These are phyloP conservation scores for Umbelopsis sp. DNA, from an alignment of 192 early-diverging fungal genomes.

Conservation along the genomic window DNA sequence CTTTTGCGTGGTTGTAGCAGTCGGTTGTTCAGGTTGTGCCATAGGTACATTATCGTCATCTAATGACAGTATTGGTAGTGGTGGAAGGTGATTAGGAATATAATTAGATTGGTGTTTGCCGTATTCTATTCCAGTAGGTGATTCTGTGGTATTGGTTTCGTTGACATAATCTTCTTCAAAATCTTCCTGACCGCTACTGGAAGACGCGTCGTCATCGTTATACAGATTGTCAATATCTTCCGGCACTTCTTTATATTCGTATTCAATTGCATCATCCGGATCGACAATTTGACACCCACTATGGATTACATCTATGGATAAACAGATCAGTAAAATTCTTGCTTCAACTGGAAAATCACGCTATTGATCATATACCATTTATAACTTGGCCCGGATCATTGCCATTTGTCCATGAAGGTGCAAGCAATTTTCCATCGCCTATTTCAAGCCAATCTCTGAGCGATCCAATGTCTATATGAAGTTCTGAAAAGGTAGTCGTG, in stretches of 20 bases:
- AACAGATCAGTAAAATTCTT: not conserved
- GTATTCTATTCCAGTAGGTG: not conserved
- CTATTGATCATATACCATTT: slow-evolving; percentile 34
- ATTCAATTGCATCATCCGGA: slow-evolving; percentile 17
- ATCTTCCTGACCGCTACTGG: slow-evolving; percentile 35
- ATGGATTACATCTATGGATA: slow-evolving; percentile 13
- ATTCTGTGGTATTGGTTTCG: slow-evolving; percentile 11
- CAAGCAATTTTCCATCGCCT: slow-evolving; percentile 41
- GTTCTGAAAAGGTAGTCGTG: slow-evolving; percentile 40
- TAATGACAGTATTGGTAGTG: slow-evolving; percentile 4
- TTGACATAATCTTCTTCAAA: slow-evolving; percentile 36
- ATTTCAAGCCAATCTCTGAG: slow-evolving; percentile 49
- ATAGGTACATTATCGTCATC: slow-evolving; percentile 1
- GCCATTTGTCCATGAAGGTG: slow-evolving; percentile 44
- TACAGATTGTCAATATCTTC: slow-evolving; percentile 30
- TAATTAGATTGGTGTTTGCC: slow-evolving; percentile 8
- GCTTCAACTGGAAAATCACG: not conserved
- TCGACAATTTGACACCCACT: slow-evolving; percentile 24
- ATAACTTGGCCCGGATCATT: slow-evolving; percentile 49
- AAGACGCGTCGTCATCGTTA: slow-evolving; percentile 1
- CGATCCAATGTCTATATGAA: slow-evolving; percentile 40
- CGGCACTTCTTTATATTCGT: slow-evolving; percentile 38
- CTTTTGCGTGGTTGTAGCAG: not conserved
- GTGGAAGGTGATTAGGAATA: slow-evolving; percentile 14
- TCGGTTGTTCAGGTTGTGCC: not conserved